Evolutionary conservation across 2,329 filamentous ascomycete genomes (phyloP), one percentile per base, ranked within the genome.

Genomic region (Phialophora verrucosa): DNA sequence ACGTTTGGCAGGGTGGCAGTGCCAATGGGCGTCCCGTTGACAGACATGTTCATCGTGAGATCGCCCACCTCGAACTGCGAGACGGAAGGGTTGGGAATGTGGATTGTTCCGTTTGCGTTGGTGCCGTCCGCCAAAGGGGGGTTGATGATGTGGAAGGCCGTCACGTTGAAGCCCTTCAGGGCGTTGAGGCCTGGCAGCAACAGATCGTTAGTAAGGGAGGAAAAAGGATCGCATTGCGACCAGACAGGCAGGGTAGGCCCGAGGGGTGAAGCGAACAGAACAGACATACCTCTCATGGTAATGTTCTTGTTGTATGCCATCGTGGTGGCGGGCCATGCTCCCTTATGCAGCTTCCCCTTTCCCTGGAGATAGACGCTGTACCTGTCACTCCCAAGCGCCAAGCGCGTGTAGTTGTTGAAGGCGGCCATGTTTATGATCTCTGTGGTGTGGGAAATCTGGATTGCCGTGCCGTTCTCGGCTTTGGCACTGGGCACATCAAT

Each of bases 21-120:
- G 32, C 86, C 87, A 65, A 89, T 81, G 4, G 73, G 20, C 4
- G 76, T 80, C 54, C 79, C 80, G 49, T 80, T 78, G 55, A 84
- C 78, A 49, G 78, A 78, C 66, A 88, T 80, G 68, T 82, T 76
- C 71, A 88, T 77, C 10, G 84, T 85, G 0, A 88, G 78, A 69
- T 88, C 86, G 65, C 86, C 87, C 80, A 89, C 79, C 51, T 78
- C 76, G 63, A 88, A 76, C 4, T 82, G 85, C 76, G 87, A 78
- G 62, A 86, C 79, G 1, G 85, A 85, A 0, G 86, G 86, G 73
- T 89, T 89, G 66, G 86, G 86, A 58, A 89, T 85, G 67, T 75
- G 78, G 55, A 86, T 83, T 12, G 77, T 81, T 71, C 84, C 87
- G 25, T 81, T 74, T 71, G 87, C 79, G 74, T 88, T 88, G 64